phyloP scores from a whole-genome alignment of 306 rosid species.

The Benincasa hispida region DNA sequence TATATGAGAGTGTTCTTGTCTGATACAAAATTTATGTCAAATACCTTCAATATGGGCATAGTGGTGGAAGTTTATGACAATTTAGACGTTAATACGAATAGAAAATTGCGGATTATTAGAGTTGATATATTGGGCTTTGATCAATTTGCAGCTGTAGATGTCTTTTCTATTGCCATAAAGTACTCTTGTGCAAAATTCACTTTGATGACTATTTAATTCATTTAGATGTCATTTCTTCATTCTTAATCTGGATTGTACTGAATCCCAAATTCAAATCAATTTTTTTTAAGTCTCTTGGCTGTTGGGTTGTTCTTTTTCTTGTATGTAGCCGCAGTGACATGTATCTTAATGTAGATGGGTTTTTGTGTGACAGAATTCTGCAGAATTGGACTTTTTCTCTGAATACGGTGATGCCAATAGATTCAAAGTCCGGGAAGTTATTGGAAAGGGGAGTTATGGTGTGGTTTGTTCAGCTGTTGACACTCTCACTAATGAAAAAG shows the following conservation, averaged over 20 bases:
- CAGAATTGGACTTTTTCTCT: slow-evolving; percentile 84
- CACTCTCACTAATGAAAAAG: slow-evolving; percentile 76
- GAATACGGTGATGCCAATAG: slow-evolving; percentile 84
- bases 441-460: slow-evolving; percentile 97
- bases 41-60: background rate
- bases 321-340: background rate
- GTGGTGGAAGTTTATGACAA: background rate
- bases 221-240: slow-evolving; percentile 15
- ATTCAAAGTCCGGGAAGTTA: slow-evolving; percentile 79
- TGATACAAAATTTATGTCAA: background rate
- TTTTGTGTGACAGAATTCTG: slow-evolving; percentile 42
- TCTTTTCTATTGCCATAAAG: background rate
- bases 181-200: background rate
- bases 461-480: slow-evolving; percentile 95
- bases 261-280: background rate
- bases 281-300: background rate
- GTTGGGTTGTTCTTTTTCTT: background rate
- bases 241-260: background rate
- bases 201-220: slow-evolving; percentile 2
- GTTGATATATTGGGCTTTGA: background rate
- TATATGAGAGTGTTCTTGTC: background rate
- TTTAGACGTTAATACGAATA: background rate
- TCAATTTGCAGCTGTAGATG: background rate
- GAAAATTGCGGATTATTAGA: background rate
- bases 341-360: slow-evolving; percentile 12